Evolutionary conservation across 345 rosid species (phyloP), one percentile per base, ranked within the genome.

Genomic region (Eucalyptus caleyi): DNA sequence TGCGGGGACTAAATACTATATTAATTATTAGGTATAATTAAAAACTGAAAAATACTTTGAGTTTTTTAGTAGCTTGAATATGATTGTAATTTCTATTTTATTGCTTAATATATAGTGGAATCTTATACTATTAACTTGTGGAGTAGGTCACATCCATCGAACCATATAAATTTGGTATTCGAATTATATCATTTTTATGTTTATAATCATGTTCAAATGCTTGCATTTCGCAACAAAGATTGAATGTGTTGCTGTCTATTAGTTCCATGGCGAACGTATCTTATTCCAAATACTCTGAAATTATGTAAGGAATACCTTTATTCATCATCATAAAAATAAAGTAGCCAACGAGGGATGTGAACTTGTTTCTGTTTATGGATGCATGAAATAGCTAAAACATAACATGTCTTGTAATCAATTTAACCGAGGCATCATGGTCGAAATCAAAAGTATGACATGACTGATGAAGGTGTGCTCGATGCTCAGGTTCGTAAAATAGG

Each of bases 101-200:
- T 62, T 0, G 2, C 3, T 6, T 27, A 0, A 27, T 27, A 62
- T 27, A 27, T 27, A 62, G 8, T 1, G 16, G 3, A 62, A 62
- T 62, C 32, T 27, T 62, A 62, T 13, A 27, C 2, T 62, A 30
- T 62, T 27, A 27, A 7, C 18, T 0, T 27, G 8, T 5, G 1
- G 16, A 62, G 16, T 11, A 27, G 8, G 3, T 62, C 32, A 27
- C 16, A 27, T 62, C 32, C 8, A 6, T 56, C 34, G 4, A 62
- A 27, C 2, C 2, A 3, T 1, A 53, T 53, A 21, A 53, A 53
- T 19, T 53, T 53, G 59, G 26, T 3, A 53, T 53, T 56, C 18
- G 4, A 27, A 27, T 27, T 13, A 62, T 62, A 12, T 60, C 2
- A 60, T 60, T 60, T 1, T 27, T 60, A 27, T 60, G 67, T 12